phyloP scores from a whole-genome alignment of 257 asterid genomes.

The Plantago elongata region DNA sequence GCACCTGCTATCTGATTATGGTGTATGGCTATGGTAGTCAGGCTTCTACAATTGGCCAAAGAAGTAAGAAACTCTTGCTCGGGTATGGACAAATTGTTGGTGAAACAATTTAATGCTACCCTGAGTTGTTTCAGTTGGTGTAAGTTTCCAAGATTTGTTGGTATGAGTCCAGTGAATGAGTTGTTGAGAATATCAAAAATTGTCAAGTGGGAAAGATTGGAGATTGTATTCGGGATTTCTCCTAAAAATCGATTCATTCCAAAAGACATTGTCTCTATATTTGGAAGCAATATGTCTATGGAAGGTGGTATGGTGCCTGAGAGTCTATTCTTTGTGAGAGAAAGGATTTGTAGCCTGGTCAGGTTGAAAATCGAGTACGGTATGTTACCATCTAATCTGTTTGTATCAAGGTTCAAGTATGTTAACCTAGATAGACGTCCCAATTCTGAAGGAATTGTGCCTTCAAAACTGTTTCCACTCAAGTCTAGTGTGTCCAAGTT shows the following conservation, averaged over 20 bases:
- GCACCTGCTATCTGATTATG: no score
- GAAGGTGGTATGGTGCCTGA: slow-evolving; percentile 22
- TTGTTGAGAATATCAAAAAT: neutral
- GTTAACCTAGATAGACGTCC: slow-evolving; percentile 12
- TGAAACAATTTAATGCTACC: no score
- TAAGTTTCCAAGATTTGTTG: slow-evolving; percentile 17
- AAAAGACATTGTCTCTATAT: slow-evolving; percentile 10
- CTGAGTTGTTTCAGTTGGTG: no score
- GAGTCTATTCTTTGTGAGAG: neutral
- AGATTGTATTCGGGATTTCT: slow-evolving; percentile 20
- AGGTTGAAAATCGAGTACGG: slow-evolving; percentile 24
- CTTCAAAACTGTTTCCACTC: slow-evolving; percentile 2
- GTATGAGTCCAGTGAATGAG: slow-evolving; percentile 22
- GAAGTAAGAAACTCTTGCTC: no score
- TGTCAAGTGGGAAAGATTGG: slow-evolving; percentile 18
- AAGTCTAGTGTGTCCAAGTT: slow-evolving; percentile 1
- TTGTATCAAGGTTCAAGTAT: neutral
- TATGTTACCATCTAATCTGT: slow-evolving; percentile 14
- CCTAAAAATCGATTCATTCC: slow-evolving; percentile 13
- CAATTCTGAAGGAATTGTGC: slow-evolving; percentile 17
- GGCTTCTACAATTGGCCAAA: no score
- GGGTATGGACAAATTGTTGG: no score
- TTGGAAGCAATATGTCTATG: slow-evolving; percentile 16
- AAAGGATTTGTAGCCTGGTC: slow-evolving; percentile 11
- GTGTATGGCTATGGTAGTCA: no score